Base-by-base conservation (phyloP, 768 basidiomycete species). In the Russula virescens region DNA sequence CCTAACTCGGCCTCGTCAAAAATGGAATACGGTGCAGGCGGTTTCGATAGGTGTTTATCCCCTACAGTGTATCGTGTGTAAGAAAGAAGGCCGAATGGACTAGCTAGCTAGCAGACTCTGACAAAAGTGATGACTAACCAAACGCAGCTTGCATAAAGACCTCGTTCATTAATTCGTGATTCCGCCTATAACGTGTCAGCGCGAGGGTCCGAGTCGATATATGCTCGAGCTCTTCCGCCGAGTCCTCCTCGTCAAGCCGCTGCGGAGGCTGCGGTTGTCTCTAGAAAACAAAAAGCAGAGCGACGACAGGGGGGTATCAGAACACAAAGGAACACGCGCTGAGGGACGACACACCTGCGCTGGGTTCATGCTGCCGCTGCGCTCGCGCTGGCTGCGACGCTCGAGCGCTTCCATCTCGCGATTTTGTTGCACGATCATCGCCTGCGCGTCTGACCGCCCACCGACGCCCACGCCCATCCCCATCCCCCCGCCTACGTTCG, bases 91-190 rank as follows among this genome's bases (percentile, higher is more conserved):
- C 38, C 38, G 10, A n/a, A n/a, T n/a, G n/a, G n/a, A n/a, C n/a
- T n/a, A n/a, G n/a, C n/a, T n/a, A n/a, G n/a, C n/a, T n/a, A n/a
- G n/a, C n/a, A n/a, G 40, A 16, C 16, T 60, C 21, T 51, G 50
- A 3, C 21, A 43, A n/a, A 16, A 40, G 46, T 43, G 42, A 9
- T 2, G 23, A 49, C 73, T 52, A 42, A 74, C 89, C 83, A 68
- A 83, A 87, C 0, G 86, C 87, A 25, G 90, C 89, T 66, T 82
- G 80, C 66, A 78, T 79, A 72, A 93, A 91, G 1, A 93, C 86
- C 47, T 87, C 87, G 69, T 87, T 87, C 89, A 93, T 93, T 63
- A 87, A 77, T 48, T 91, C 90, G 68, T 92, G 89, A 68, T 93
- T 93, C 7, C 89, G 83, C 66, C 80, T 82, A 69, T 91, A 93